Evolutionary conservation across 2,329 filamentous ascomycete genomes (phyloP).

Genomic region (Apiospora aurea): DNA sequence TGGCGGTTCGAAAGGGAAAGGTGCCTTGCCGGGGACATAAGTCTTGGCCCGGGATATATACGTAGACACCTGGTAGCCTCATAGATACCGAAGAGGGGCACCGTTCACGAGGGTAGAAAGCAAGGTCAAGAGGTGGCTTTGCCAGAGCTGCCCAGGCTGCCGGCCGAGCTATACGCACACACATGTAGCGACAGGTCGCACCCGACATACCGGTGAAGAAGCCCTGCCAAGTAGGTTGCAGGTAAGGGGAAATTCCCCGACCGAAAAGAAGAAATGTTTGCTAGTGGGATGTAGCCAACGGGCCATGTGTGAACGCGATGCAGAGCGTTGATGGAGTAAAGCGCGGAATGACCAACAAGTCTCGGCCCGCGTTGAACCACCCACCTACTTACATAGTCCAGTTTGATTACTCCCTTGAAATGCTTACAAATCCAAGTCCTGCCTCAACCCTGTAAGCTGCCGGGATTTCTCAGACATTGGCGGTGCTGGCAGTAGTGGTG

Average conservation of each 20-base stretch:
- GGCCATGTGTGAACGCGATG: not conserved
- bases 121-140: not conserved
- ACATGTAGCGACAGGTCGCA: not conserved
- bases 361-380: slow-evolving; percentile 9
- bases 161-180: not conserved
- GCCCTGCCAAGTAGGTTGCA: slow-evolving; percentile 1
- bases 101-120: not conserved
- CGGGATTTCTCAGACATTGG: not conserved
- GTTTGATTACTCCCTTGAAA: too few species aligned
- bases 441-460: not conserved
- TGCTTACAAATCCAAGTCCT: not conserved
- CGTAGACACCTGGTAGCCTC: not conserved
- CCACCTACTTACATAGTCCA: not conserved
- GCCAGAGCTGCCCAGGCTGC: not conserved
- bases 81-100: not conserved
- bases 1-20: slow-evolving; percentile 4
- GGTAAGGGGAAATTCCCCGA: not conserved
- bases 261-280: not conserved
- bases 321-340: not conserved
- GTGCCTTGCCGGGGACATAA: not conserved
- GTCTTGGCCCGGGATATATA: not conserved
- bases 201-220: slow-evolving; percentile 8
- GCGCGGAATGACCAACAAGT: slow-evolving; percentile 5
- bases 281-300: not conserved
- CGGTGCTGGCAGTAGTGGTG: not conserved